Evolutionary conservation across 2,329 filamentous ascomycete genomes (phyloP), one percentile per base, ranked within the genome.

Genomic region (Cercospora sesami): DNA sequence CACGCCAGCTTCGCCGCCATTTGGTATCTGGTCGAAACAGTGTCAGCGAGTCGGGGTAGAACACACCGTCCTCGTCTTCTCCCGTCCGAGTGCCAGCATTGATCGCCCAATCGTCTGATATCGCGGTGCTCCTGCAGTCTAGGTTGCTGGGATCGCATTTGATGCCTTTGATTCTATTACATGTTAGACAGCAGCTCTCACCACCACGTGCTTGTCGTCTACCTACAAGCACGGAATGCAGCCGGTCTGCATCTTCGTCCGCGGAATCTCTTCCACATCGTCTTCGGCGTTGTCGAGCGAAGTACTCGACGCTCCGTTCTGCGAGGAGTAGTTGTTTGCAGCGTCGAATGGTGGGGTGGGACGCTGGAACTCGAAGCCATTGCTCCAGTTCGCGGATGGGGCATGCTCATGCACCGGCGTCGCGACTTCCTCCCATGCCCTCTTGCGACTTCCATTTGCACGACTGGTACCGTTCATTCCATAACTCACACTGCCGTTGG

Each of bases 181-280:
- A 26, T 18, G 18, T 39, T 45, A 63, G 55, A 23, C 23, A 8
- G 16, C 33, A 48, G 12, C 12, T 23, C 31, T 60, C 53, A 36
- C 39, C 31, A 48, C 58, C 51, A 58, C 45, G 26, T 31, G 51
- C 31, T 48, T 30, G 21, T 28, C 21, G n/a, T 45, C 21, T 39
- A 75, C 74, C 42, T 73, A 75, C 71, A 77, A 69, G 66, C 76
- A 77, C n/a, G 76, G 74, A 23, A 77, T 75, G 60, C 76, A 77
- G 21, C 76, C 76, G 12, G 76, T 77, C 58, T 72, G 73, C 76
- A 77, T 77, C 69, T 70, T 73, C 8, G 65, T 69, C 48, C 68
- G 67, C 21, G 68, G 67, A 10, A 70, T 69, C 48, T 70, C 72
- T 60, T 68, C 69, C 18, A 72, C 65, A 18, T 69, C 67, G 8